Conservation (phyloP, 176 grass and related monocot genomes). For the Triticum urartu region DNA sequence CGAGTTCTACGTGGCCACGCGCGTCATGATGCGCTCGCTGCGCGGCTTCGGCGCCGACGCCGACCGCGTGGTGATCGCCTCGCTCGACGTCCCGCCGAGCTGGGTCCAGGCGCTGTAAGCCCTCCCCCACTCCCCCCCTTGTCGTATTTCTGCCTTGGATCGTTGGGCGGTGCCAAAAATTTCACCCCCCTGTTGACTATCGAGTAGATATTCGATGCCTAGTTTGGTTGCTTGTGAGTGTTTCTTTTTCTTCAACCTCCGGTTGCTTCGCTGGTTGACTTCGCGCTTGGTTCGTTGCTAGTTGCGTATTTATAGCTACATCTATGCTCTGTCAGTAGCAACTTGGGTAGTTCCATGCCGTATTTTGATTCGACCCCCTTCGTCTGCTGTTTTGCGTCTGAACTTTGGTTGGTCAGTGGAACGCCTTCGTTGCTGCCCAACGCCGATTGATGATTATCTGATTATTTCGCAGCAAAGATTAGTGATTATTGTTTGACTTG, state of each 20-base stretch:
- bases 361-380: background rate
- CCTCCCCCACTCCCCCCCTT: background rate
- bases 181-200: background rate
- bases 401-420: background rate
- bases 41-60: constrained; percentile 46
- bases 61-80: constrained; percentile 82
- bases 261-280: background rate
- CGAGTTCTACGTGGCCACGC: constrained; percentile 94
- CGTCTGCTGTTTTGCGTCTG: background rate
- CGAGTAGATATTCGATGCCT: background rate
- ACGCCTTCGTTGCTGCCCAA: background rate
- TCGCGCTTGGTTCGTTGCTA: background rate
- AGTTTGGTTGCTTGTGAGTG: too few relatives aligned
- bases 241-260: background rate
- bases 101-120: constrained; percentile 77
- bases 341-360: background rate
- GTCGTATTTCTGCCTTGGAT: background rate
- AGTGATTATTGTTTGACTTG: background rate
- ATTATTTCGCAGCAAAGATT: too few relatives aligned
- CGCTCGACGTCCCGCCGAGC: constrained; percentile 62
- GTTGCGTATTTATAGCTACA: background rate
- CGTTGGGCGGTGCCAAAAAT: background rate
- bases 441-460: background rate
- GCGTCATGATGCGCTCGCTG: constrained; percentile 88
- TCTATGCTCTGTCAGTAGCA: background rate